Evolutionary conservation across 2,329 filamentous ascomycete species (phyloP).

Genomic region (Amphichorda felina): DNA sequence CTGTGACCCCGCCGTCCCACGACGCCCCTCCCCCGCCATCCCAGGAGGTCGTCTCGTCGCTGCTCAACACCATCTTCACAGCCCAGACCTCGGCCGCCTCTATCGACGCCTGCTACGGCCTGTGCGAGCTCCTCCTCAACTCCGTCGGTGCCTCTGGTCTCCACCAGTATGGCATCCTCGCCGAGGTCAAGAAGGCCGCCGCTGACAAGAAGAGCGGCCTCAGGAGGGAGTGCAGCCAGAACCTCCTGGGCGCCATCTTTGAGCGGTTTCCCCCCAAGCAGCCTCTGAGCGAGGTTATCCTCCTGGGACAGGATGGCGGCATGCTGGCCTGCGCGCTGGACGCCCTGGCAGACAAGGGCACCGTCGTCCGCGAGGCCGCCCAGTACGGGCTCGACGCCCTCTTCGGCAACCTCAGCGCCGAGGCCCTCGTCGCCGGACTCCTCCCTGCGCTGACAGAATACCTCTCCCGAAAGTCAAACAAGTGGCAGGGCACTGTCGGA

Average conservation of each 20-base stretch:
- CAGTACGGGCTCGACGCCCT: conserved; percentile 90
- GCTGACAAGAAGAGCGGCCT: conserved; percentile 87
- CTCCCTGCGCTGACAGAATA: conserved; percentile 67
- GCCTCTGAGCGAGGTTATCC: conserved; percentile 66
- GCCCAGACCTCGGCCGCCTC: conserved; percentile 58
- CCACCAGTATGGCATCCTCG: conserved; percentile 38
- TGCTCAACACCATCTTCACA: conserved; percentile 57
- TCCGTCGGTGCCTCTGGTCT: conserved; percentile 42
- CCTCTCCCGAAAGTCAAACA: conserved; percentile 72
- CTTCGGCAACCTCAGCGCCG: conserved; percentile 66
- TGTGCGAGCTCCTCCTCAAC: conserved; percentile 47
- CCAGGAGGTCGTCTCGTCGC: conserved; percentile 50
- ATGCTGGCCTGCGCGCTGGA: conserved; percentile 68
- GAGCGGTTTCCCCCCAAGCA: conserved; percentile 76
- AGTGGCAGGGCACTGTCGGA: conserved; percentile 94
- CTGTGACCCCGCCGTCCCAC: conserved; percentile 33
- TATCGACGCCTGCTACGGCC: conserved; percentile 49
- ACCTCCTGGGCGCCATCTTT: conserved; percentile 85
- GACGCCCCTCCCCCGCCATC: conserved; percentile 45
- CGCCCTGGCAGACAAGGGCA: conserved; percentile 77
- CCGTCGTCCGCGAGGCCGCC: conserved; percentile 79
- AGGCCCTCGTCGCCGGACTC: conserved; percentile 73
- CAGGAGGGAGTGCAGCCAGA: conserved; percentile 83
- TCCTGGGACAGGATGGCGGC: conserved; percentile 71
- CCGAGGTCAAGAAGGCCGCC: conserved; percentile 59